Evolutionary conservation across 2,329 filamentous ascomycete genomes (phyloP).

Genomic region (Chrysoporthe puriensis): DNA sequence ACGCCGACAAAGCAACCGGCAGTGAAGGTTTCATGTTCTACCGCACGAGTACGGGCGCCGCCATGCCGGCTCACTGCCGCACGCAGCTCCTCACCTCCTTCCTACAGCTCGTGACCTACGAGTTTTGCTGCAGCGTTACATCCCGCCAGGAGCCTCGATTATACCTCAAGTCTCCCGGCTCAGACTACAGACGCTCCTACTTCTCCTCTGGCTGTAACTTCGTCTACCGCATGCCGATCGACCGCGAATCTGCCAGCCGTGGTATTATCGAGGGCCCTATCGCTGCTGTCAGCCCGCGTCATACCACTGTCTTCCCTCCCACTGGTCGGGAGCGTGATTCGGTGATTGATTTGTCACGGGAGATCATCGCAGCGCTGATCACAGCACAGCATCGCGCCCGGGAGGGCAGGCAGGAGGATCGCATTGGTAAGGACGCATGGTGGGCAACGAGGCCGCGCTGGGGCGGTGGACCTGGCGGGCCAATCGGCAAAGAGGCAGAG

Average conservation of each 20-base stretch:
- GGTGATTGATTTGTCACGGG: slow-evolving; percentile 63
- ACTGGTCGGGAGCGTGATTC: slow-evolving; percentile 56
- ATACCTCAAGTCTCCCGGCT: slow-evolving; percentile 49
- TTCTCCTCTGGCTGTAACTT: slow-evolving; percentile 63
- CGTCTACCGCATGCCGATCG: slow-evolving; percentile 61
- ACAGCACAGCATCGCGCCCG: slow-evolving; percentile 67
- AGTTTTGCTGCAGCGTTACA: slow-evolving; percentile 66
- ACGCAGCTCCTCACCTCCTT: slow-evolving; percentile 62
- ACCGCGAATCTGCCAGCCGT: slow-evolving; percentile 62
- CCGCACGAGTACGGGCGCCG: slow-evolving; percentile 54
- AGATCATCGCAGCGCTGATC: slow-evolving; percentile 62
- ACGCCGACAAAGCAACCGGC: slow-evolving; percentile 21
- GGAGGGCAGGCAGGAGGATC: slow-evolving; percentile 58
- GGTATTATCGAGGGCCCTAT: slow-evolving; percentile 66
- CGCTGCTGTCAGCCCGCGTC: slow-evolving; percentile 62
- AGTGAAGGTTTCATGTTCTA: slow-evolving; percentile 36
- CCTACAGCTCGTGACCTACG: slow-evolving; percentile 66
- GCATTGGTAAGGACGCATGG: slow-evolving; percentile 63
- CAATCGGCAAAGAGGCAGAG: slow-evolving; percentile 60
- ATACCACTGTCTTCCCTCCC: slow-evolving; percentile 53
- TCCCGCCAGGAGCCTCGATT: slow-evolving; percentile 63
- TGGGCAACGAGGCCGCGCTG: slow-evolving; percentile 64
- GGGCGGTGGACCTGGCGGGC: slow-evolving; percentile 65
- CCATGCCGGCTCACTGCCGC: slow-evolving; percentile 62
- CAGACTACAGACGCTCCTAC: slow-evolving; percentile 52